phyloP scores from a whole-genome alignment of 1,284 basidiomycete species.

The Pseudomicrostroma phylloplanum region DNA sequence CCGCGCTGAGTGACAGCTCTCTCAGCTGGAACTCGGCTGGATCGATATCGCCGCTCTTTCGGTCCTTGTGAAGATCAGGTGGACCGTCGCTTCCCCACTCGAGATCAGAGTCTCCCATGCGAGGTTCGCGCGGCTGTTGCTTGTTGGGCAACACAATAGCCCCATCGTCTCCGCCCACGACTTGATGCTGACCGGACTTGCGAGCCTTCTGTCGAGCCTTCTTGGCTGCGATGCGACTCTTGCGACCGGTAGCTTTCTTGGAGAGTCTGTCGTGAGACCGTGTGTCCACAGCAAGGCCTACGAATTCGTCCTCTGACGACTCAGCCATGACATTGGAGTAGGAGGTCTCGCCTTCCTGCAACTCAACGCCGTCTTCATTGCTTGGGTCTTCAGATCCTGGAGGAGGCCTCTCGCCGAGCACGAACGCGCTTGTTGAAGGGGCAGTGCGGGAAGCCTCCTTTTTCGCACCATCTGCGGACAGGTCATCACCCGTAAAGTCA shows the following conservation, averaged over 20 bases:
- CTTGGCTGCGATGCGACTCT: constrained; percentile 19
- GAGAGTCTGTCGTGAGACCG: background rate
- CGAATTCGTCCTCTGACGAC: constrained; percentile 11
- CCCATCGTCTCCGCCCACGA: background rate
- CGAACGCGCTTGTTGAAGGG: constrained; percentile 15
- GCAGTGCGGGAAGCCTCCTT: constrained; percentile 1
- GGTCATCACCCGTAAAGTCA: constrained; percentile 25
- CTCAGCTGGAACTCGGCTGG: constrained; percentile 8
- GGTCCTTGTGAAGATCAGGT: constrained; percentile 10
- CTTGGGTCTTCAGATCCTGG: background rate
- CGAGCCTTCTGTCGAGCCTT: constrained; percentile 12
- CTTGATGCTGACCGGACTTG: constrained; percentile 1
- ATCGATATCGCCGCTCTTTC: constrained; percentile 6
- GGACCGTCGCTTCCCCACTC: constrained; percentile 47
- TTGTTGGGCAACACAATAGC: background rate
- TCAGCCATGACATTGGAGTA: constrained; percentile 1
- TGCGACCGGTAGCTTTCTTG: constrained; percentile 10
- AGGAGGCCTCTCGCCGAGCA: constrained; percentile 19
- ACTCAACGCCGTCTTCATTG: background rate
- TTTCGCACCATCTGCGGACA: background rate
- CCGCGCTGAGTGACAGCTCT: constrained; percentile 1
- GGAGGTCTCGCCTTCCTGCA: constrained; percentile 1
- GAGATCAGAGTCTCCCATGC: constrained; percentile 39
- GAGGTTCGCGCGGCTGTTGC: constrained; percentile 14
- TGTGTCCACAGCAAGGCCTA: background rate